phyloP scores from a whole-genome alignment of 805 yeast genomes.

The Metschnikowia bowlesiae region DNA sequence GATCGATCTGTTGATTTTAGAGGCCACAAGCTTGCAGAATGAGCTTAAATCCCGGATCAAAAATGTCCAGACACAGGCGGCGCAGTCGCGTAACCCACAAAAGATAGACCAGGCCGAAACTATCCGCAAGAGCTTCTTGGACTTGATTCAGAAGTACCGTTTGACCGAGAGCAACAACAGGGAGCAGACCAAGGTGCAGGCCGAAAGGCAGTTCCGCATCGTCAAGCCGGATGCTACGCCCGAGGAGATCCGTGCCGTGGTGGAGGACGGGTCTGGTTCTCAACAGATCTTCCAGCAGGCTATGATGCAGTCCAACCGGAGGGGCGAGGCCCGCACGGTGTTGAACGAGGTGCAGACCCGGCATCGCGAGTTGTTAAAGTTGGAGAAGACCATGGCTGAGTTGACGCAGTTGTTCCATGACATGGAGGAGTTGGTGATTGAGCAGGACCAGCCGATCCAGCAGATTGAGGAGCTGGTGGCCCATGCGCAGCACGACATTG shows the following conservation, averaged over 20 bases:
- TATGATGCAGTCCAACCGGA: conserved; percentile 74
- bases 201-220: conserved; percentile 88
- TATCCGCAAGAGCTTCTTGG: conserved; percentile 78
- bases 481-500: conserved; percentile 84
- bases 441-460: conserved; percentile 85
- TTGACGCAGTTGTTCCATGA: conserved; percentile 91
- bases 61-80: conserved; percentile 65
- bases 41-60: conserved; percentile 74
- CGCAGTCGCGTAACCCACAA: conserved; percentile 57
- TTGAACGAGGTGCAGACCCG: conserved; percentile 93
- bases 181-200: conserved; percentile 78
- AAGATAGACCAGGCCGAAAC: conserved; percentile 89
- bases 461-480: conserved; percentile 77
- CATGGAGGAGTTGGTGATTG: conserved; percentile 93
- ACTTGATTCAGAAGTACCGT: conserved; percentile 81
- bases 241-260: conserved; percentile 77
- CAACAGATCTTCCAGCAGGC: conserved; percentile 96
- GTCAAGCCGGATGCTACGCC: conserved; percentile 83
- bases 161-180: conserved; percentile 81
- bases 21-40: conserved; percentile 73
- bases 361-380: conserved; percentile 90
- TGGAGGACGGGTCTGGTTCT: conserved; percentile 70
- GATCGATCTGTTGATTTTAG: conserved; percentile 70
- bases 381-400: conserved; percentile 94
- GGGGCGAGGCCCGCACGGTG: conserved; percentile 94